Evolutionary conservation across 768 basidiomycete species (phyloP).

Genomic region (Auricularia cornea): DNA sequence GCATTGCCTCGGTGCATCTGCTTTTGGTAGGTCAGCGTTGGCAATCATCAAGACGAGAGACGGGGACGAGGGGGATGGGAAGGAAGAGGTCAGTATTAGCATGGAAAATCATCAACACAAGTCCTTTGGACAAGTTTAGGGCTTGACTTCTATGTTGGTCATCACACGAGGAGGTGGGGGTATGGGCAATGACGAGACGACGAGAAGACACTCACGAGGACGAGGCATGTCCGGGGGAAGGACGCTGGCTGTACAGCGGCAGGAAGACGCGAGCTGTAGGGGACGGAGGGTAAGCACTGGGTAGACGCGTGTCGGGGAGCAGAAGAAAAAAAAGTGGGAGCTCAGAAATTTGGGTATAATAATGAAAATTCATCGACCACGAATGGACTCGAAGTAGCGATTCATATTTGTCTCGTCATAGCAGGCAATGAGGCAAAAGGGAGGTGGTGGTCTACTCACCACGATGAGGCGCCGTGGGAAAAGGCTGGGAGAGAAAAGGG

Average conservation of each 20-base stretch:
- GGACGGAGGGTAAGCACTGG: too few species aligned
- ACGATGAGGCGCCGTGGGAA: slow-evolving; percentile 8
- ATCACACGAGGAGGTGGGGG: slow-evolving; percentile 26
- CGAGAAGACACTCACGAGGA: too few species aligned
- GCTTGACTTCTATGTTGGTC: slow-evolving; percentile 84
- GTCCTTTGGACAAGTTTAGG: slow-evolving; percentile 70
- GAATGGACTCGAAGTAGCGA: slow-evolving; percentile 77
- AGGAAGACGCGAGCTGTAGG: too few species aligned
- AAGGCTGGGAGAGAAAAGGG: slow-evolving; percentile 4
- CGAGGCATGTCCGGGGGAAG: too few species aligned
- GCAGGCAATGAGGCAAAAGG: slow-evolving; percentile 12
- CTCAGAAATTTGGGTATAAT: slow-evolving; percentile 94
- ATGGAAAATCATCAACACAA: slow-evolving; percentile 71
- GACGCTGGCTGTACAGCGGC: too few species aligned
- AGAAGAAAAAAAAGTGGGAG: slow-evolving; percentile 17
- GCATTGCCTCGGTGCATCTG: too few species aligned
- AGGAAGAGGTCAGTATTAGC: slow-evolving; percentile 78
- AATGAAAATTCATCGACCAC: slow-evolving; percentile 55
- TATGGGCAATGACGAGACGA: neutral
- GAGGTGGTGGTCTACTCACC: slow-evolving; percentile 22
- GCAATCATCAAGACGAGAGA: neutral
- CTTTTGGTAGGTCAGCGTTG: neutral
- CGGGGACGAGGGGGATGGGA: neutral
- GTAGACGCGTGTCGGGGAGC: too few species aligned
- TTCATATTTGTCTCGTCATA: slow-evolving; percentile 63